Percentiles rank a stretch among this genome's conserved stretches.
These are phyloP conservation scores for Nannizziopsis barbatae DNA, from an alignment of 2,329 filamentous ascomycete species.

Conservation along the genomic window DNA sequence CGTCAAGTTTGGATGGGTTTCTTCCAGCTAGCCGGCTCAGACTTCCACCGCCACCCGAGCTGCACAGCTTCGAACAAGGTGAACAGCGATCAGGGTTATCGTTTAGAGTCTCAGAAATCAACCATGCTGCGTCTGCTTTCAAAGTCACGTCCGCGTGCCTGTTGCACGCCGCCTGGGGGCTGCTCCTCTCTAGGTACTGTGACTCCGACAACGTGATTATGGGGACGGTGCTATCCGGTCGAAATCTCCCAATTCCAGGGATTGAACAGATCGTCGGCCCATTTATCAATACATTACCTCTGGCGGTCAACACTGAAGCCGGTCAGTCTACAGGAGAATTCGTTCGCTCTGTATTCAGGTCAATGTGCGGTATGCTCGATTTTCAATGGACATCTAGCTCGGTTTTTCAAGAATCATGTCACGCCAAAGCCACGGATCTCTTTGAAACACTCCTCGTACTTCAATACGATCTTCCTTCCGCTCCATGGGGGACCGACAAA, in stretches of 20 bases:
- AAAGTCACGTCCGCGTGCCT: conserved; percentile 16
- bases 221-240: conserved; percentile 29
- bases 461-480: conserved; percentile 1
- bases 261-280: neutral
- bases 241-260: conserved; percentile 22
- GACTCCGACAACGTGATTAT: conserved; percentile 26
- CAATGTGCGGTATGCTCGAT: neutral
- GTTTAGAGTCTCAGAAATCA: conserved; percentile 8
- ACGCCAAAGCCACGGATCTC: neutral
- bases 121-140: conserved; percentile 10
- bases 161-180: conserved; percentile 33
- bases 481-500: conserved; percentile 16
- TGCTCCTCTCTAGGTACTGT: conserved; percentile 24
- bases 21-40: no score
- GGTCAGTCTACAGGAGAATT: neutral
- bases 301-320: neutral
- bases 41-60: no score
- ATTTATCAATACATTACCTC: neutral
- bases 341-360: neutral
- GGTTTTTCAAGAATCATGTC: neutral
- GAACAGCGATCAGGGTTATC: no score
- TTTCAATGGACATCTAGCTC: conserved; percentile 1
- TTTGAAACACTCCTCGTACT: conserved; percentile 4
- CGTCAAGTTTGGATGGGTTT: no score
- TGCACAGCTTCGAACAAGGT: no score